Evolutionary conservation across 2,329 filamentous ascomycete genomes (phyloP), one percentile per base, ranked within the genome.

Genomic region (Ploettnerulaceae sp.): DNA sequence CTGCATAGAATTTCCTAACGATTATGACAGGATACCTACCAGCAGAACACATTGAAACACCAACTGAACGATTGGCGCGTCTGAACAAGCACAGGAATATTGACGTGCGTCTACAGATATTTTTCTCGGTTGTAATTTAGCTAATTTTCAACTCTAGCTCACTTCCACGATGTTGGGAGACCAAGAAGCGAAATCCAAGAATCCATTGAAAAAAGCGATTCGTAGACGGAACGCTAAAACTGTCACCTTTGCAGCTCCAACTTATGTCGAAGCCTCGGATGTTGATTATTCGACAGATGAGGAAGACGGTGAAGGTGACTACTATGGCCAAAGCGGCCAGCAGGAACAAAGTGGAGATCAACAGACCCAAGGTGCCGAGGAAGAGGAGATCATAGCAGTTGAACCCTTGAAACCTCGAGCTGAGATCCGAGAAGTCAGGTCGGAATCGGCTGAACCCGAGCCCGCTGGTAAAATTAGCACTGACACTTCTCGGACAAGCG

Each of bases 11-110:
- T 18, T 7, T 25, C 44, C 36, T 55, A 32, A 44, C 22, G 15
- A 3, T 20, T 11, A 15, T 40, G 20, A 7, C 26, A 95, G 91
- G 91, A 33, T 98, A 98, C 64, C 73, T 98, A 45, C 93, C 93
- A 39, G 93, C 93, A 38, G 93, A 98, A 67, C 93, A 98, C 65
- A 98, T 98, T 56, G 93, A 98, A 66, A 98, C 93, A 7, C 93
- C 93, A 2, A 96, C 91, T 12, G 93, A 98, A 72, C 79, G 93
- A 63, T 70, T 98, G 52, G 93, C 93, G 35, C 82, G 93, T 54
- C 70, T 97, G 54, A 98, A 98, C 68, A 98, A 98, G 69, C 93
- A 98, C 69, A 81, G 93, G 63, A 98, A 98, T 63, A 90, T 97
- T 59, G 93, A 98, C 71, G 89, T 95, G 78, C 55, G 87, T 45